Conservation (phyloP, 1,284 basidiomycete species). For the Naganishia sp. region DNA sequence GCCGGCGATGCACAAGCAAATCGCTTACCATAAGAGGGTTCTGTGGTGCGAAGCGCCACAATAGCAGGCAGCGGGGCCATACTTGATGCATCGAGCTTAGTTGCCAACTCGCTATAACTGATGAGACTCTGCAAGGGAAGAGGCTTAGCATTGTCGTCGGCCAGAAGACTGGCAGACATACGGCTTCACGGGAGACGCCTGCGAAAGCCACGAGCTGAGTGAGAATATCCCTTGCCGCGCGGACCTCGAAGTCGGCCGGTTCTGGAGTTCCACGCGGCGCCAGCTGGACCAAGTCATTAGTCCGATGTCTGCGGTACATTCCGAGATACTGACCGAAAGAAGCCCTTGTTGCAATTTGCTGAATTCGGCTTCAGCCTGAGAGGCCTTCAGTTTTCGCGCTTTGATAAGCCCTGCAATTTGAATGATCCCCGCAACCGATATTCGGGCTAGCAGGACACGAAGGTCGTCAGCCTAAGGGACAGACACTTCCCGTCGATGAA, state of each 20-base stretch:
- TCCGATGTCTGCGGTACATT: not conserved
- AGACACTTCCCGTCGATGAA: not conserved
- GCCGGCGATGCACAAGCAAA: not conserved
- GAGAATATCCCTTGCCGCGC: slow-evolving; percentile 8
- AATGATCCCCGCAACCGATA: slow-evolving; percentile 15
- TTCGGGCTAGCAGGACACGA: not conserved
- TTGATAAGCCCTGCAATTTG: slow-evolving; percentile 24
- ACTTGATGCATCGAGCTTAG: slow-evolving; percentile 7
- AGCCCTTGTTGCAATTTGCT: slow-evolving; percentile 8
- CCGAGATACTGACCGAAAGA: no score
- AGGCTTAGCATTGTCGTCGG: not conserved
- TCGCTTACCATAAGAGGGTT: slow-evolving; percentile 8
- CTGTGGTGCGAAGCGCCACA: slow-evolving; percentile 11
- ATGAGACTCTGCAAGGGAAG: slow-evolving; percentile 2
- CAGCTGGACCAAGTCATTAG: slow-evolving; percentile 3
- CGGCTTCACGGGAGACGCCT: not conserved
- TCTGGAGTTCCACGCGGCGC: not conserved
- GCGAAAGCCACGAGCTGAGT: slow-evolving; percentile 8
- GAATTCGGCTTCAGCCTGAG: slow-evolving; percentile 12
- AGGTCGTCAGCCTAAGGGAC: not conserved
- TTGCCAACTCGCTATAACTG: slow-evolving; percentile 7
- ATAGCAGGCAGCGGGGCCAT: slow-evolving; percentile 16
- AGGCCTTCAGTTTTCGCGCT: slow-evolving; percentile 5
- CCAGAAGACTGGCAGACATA: not conserved
- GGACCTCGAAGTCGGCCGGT: slow-evolving; percentile 17